Conservation (phyloP, 371 early-diverging fungal genomes). For the Mortierella sp. region DNA sequence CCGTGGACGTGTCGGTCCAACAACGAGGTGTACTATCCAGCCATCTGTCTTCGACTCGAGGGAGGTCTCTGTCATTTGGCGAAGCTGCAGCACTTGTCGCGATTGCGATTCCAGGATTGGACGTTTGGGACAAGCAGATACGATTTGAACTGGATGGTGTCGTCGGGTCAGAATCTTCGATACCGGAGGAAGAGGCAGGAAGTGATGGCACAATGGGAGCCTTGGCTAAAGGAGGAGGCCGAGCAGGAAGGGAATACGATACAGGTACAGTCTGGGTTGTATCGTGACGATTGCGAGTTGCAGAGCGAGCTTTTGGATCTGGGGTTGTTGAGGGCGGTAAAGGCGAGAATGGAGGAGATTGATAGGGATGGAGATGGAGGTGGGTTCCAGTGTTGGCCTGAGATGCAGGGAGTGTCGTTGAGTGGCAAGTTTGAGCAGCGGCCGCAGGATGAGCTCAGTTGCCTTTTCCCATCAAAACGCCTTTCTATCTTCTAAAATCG, state of each 20-base stretch:
- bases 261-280: neutral
- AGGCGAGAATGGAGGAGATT: neutral
- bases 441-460: neutral
- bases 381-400: neutral
- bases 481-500: neutral
- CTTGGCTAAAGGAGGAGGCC: neutral
- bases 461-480: neutral
- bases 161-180: neutral
- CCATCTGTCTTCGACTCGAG: neutral
- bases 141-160: conserved; percentile 1
- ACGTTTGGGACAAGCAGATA: conserved; percentile 2
- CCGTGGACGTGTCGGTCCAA: conserved; percentile 1
- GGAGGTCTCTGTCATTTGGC: conserved; percentile 1
- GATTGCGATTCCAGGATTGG: conserved; percentile 8
- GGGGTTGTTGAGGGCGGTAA: neutral
- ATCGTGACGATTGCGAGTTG: neutral
- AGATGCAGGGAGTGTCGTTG: neutral
- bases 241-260: neutral
- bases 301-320: neutral
- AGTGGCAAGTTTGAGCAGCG: conserved; percentile 8
- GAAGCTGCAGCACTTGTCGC: neutral
- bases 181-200: conserved; percentile 8
- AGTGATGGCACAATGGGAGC: conserved; percentile 5
- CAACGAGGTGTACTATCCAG: conserved; percentile 4
- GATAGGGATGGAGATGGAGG: neutral